Conservation (phyloP, 2,329 filamentous ascomycete species). For the Hypoxylon sp. region DNA sequence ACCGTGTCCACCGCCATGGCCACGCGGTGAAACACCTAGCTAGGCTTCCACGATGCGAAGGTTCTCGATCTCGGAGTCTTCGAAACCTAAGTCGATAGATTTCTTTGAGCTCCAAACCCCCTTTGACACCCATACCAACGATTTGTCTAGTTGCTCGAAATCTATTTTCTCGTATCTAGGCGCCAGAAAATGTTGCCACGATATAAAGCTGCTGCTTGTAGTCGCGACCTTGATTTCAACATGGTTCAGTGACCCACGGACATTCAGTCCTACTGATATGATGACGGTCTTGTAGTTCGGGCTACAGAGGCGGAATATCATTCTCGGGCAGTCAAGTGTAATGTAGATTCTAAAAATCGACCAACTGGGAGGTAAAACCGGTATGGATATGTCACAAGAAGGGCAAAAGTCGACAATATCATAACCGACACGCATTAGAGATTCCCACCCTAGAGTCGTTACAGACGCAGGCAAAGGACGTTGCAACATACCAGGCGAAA, state of each 20-base stretch:
- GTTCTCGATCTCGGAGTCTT: not conserved
- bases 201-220: not conserved
- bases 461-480: too few relatives aligned
- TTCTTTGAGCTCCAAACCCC: too few relatives aligned
- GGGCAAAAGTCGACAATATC: slow-evolving; percentile 15
- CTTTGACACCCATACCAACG: not conserved
- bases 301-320: not conserved
- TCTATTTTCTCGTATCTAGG: not conserved
- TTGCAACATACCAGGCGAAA: too few relatives aligned
- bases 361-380: not conserved
- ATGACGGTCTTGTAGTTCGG: not conserved
- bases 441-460: not conserved
- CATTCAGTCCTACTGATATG: not conserved
- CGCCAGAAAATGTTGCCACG: not conserved
- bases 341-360: not conserved
- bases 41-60: not conserved
- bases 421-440: not conserved
- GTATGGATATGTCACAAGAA: not conserved
- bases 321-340: not conserved
- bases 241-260: not conserved
- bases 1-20: too few relatives aligned
- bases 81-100: too few relatives aligned
- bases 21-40: too few relatives aligned
- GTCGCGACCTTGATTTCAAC: not conserved
- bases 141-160: not conserved